Conservation (phyloP, 2,329 filamentous ascomycete genomes). For the Arthroderma uncinatum region DNA sequence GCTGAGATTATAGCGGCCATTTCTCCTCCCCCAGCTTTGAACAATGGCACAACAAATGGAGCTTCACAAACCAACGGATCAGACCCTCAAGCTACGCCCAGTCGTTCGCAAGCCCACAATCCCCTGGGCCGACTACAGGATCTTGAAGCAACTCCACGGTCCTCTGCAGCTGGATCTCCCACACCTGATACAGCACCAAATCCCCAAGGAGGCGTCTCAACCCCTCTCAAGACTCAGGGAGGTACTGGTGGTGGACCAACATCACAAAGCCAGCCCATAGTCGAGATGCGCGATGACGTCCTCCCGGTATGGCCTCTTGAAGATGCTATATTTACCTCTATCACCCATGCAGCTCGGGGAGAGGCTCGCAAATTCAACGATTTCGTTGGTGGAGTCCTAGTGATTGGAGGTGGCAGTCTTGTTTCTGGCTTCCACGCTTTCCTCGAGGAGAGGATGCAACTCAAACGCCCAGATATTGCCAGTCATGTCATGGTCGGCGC, state of each 20-base stretch:
- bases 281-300: conserved; percentile 61
- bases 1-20: conserved; percentile 50
- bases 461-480: conserved; percentile 47
- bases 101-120: conserved; percentile 52
- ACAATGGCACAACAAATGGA: conserved; percentile 25
- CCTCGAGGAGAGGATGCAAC: conserved; percentile 70
- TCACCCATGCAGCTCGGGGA: conserved; percentile 72
- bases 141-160: conserved; percentile 63
- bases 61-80: conserved; percentile 21
- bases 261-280: conserved; percentile 26
- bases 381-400: conserved; percentile 80
- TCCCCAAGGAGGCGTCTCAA: conserved; percentile 41
- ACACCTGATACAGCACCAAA: conserved; percentile 64
- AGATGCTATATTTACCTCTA: conserved; percentile 77
- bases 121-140: conserved; percentile 59
- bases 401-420: conserved; percentile 75
- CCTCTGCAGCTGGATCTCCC: conserved; percentile 78
- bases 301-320: conserved; percentile 77
- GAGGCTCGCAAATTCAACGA: conserved; percentile 92
- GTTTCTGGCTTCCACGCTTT: conserved; percentile 67
- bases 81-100: conserved; percentile 35
- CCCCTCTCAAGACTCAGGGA: conserved; percentile 26
- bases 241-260: not conserved
- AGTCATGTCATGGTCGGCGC: conserved; percentile 58
- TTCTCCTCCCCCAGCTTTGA: conserved; percentile 26